phyloP scores from a whole-genome alignment of 2,329 filamentous ascomycete genomes.

The Aspergillus unguis region DNA sequence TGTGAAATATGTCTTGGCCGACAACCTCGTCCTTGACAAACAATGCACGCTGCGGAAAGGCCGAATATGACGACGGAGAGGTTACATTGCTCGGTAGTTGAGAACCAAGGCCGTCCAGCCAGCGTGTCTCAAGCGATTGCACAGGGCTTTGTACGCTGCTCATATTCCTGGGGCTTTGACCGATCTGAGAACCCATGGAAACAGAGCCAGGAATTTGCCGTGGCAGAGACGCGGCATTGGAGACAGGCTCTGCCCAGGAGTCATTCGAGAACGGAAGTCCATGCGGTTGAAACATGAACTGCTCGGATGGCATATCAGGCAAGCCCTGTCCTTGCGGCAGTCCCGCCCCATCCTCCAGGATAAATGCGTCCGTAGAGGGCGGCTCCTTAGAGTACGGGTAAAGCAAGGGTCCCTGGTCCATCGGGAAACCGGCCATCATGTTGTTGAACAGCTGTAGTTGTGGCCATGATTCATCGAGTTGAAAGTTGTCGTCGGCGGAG shows the following conservation, averaged over 20 bases:
- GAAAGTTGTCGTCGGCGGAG: constrained; percentile 38
- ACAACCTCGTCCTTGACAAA: constrained; percentile 19
- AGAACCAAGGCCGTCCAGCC: constrained; percentile 33
- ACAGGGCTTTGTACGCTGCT: constrained; percentile 25
- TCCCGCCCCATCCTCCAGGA: constrained; percentile 36
- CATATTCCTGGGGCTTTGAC: constrained; percentile 15
- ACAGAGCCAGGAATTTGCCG: constrained; percentile 10
- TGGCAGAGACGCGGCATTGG: constrained; percentile 8
- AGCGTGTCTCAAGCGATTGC: constrained; percentile 33
- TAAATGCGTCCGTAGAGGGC: constrained; percentile 29
- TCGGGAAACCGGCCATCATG: constrained; percentile 29
- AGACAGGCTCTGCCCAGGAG: constrained; percentile 25
- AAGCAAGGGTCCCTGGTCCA: constrained; percentile 29
- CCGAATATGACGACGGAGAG: constrained; percentile 23
- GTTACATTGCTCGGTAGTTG: constrained; percentile 31
- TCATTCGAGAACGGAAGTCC: constrained; percentile 29
- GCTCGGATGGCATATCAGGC: constrained; percentile 29
- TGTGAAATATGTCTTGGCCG: constrained; percentile 31
- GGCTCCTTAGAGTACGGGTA: constrained; percentile 34
- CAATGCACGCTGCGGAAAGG: constrained; percentile 16
- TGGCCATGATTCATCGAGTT: constrained; percentile 37
- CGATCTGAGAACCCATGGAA: constrained; percentile 21
- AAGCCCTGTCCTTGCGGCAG: constrained; percentile 28
- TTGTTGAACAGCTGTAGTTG: constrained; percentile 37
- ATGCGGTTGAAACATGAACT: constrained; percentile 31